Base-by-base conservation (phyloP, 495 filamentous ascomycete species). In the Hapsidospora chrysogenum region DNA sequence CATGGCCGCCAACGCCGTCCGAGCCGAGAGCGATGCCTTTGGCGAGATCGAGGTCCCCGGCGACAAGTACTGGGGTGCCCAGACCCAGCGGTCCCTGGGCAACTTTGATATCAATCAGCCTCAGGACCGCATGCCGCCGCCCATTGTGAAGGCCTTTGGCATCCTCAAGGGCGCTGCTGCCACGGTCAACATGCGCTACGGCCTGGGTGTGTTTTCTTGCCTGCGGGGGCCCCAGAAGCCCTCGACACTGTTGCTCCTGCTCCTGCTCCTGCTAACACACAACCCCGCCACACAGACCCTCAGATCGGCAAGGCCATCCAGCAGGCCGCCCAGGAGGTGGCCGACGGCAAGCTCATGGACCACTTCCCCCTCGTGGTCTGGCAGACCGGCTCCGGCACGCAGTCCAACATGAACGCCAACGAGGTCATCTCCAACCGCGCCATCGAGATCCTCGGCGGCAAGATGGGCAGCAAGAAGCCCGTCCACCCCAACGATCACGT, bases 351-450 rank as follows among this genome's bases (percentile, higher is more conserved):
- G 70, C 77, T 96, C 43, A 57, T 92, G 51, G 85, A 94, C 59
- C 89, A 97, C 72, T 97, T 97, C 64, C 89, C 86, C 37, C 79
- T 97, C 33, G 89, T 96, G 35, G 87, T 97, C 50, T 97, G 89
- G 89, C 89, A 97, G 61, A 97, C 89, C 25, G 89, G 89, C 38
- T 96, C 92, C 13, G 89, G 89, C 48, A 97, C 89, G 17, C 89
- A 97, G 64, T 93, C 85, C 53, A 97, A 97, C 74, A 97, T 97
- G 89, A 97, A 97, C 68, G 86, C 89, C 54, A 97, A 97, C 61
- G 89, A 97, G 63, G 89, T 97, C 56, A 97, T 97, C 61, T 94
- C 87, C 40, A 97, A 97, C 71, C 84, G 89, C 40, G 89, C 89
- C 28, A 97, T 97, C 57, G 92, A 97, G 65, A 89, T 97, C 39